These are phyloP conservation scores for Saturnispora halmiae DNA, from an alignment of 805 yeast genomes.

Conservation along the genomic window DNA sequence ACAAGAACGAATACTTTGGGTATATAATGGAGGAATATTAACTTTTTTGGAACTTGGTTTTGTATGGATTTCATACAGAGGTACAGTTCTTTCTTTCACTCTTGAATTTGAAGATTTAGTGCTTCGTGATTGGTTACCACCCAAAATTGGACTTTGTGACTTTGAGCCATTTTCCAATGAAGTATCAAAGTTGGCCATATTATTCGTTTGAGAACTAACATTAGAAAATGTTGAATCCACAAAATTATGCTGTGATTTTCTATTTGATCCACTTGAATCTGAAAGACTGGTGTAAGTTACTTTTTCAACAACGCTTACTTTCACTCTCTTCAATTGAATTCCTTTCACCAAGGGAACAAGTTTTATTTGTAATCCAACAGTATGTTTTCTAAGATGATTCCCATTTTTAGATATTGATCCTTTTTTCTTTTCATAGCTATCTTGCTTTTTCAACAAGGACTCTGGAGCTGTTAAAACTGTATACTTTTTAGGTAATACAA, in stretches of 20 bases:
- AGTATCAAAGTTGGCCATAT: neutral
- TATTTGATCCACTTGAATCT: neutral
- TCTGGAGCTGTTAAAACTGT: conserved; percentile 47
- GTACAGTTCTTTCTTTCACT: conserved; percentile 42
- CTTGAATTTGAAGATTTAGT: conserved; percentile 25
- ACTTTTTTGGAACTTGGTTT: conserved; percentile 21
- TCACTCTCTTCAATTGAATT: conserved; percentile 52
- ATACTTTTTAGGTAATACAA: conserved; percentile 62
- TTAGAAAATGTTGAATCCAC: neutral
- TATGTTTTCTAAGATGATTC: conserved; percentile 17
- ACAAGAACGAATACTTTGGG: conserved; percentile 50
- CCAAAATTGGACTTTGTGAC: neutral
- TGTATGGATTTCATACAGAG: conserved; percentile 58
- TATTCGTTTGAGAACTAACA: neutral
- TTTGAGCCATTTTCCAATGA: too few species aligned
- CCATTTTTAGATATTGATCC: conserved; percentile 27
- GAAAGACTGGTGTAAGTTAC: conserved; percentile 44
- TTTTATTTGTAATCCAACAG: conserved; percentile 48
- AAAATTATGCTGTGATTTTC: neutral
- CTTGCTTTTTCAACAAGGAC: conserved; percentile 3
- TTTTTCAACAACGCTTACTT: conserved; percentile 57
- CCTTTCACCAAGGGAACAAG: conserved; percentile 58
- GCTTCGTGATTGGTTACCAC: neutral
- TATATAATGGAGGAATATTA: conserved; percentile 32
- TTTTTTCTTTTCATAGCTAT: conserved; percentile 5